Evolutionary conservation across 1,284 basidiomycete species (phyloP).

Genomic region (Earliella scabrosa): DNA sequence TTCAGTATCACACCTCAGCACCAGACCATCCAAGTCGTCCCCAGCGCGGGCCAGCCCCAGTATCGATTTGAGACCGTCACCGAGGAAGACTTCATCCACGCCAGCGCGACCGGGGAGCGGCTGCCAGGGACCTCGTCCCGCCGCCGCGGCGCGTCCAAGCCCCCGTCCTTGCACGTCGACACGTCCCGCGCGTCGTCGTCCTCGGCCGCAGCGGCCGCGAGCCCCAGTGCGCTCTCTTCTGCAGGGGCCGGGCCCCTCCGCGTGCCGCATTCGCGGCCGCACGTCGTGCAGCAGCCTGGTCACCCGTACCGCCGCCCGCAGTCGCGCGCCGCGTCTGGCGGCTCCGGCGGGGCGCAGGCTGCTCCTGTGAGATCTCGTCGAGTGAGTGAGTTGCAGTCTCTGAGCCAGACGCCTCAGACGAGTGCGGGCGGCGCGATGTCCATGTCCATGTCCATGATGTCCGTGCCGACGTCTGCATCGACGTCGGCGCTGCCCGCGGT

Average conservation of each 20-base stretch:
- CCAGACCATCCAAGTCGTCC: slow-evolving; percentile 28
- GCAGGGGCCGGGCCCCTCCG: slow-evolving; percentile 29
- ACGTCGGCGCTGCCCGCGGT: slow-evolving; percentile 18
- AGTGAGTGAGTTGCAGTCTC: slow-evolving; percentile 24
- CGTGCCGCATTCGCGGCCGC: slow-evolving; percentile 26
- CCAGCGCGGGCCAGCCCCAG: slow-evolving; percentile 19
- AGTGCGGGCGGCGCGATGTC: slow-evolving; percentile 18
- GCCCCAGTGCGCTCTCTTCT: slow-evolving; percentile 24
- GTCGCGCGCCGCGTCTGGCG: slow-evolving; percentile 23
- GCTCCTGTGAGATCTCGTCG: slow-evolving; percentile 28
- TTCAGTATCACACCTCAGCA: slow-evolving; percentile 19
- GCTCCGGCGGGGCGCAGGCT: slow-evolving; percentile 16
- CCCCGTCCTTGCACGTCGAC: slow-evolving; percentile 25
- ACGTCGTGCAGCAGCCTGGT: slow-evolving; percentile 23
- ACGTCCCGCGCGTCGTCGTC: slow-evolving; percentile 22
- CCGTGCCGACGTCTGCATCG: too few species aligned
- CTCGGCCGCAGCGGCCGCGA: slow-evolving; percentile 13
- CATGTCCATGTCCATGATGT: too few species aligned
- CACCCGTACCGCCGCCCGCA: slow-evolving; percentile 36
- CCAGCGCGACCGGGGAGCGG: slow-evolving; percentile 17
- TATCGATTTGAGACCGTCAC: slow-evolving; percentile 37
- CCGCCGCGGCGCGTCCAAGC: slow-evolving; percentile 25
- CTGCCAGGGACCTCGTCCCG: slow-evolving; percentile 9
- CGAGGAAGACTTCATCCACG: slow-evolving; percentile 31
- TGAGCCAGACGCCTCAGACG: slow-evolving; percentile 15